Percentiles rank a stretch among this genome's conserved stretches.
phyloP scores from a whole-genome alignment of 1,284 basidiomycete genomes.

The Ceratorhiza oryzae-sativae region DNA sequence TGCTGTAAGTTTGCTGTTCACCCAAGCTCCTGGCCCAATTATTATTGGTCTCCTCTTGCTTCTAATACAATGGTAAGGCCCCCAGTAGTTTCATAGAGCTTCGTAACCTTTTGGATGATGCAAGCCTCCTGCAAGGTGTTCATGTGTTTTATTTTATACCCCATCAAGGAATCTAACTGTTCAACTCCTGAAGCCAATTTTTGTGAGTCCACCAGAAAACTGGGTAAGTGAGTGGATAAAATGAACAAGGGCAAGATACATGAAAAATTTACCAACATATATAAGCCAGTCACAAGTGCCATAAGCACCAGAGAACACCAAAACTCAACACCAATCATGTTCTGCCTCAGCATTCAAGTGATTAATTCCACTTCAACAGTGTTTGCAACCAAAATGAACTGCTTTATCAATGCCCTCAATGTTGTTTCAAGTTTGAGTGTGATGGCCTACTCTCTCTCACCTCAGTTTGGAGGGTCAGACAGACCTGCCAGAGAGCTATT shows the following conservation, averaged over 20 bases:
- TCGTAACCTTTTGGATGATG: neutral
- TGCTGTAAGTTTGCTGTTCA: neutral
- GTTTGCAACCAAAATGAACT: constrained; percentile 4
- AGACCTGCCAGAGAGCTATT: neutral
- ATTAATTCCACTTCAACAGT: neutral
- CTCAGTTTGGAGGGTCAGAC: constrained; percentile 7
- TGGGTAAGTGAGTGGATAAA: too few relatives aligned
- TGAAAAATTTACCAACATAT: too few relatives aligned
- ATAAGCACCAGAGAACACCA: too few relatives aligned
- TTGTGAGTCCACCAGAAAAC: too few relatives aligned
- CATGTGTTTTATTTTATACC: too few relatives aligned
- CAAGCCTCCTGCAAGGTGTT: neutral
- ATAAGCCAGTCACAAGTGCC: too few relatives aligned
- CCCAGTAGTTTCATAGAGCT: constrained; percentile 7
- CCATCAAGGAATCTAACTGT: neutral
- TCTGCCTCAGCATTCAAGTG: neutral
- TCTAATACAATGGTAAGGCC: neutral
- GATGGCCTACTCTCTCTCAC: neutral
- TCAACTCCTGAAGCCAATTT: too few relatives aligned
- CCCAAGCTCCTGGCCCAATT: neutral
- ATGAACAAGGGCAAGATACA: too few relatives aligned
- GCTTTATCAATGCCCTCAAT: neutral
- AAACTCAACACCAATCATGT: constrained; percentile 6
- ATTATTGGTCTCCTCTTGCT: too few relatives aligned
- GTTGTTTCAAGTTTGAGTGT: too few relatives aligned